Conservation (phyloP, 1,284 basidiomycete species). For the Porphyrellus sp. region DNA sequence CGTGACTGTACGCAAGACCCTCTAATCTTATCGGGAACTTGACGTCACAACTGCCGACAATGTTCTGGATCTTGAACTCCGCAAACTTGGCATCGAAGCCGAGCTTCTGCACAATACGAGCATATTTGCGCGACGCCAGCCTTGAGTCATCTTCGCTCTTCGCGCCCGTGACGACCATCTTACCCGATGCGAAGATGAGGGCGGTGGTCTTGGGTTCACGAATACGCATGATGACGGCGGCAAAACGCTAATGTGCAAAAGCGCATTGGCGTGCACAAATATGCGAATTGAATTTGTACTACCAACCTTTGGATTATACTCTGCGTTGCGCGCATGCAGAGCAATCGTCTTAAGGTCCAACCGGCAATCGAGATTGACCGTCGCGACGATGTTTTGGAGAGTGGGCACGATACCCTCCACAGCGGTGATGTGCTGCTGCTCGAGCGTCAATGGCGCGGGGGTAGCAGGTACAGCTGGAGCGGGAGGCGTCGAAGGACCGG, state of each 20-base stretch:
- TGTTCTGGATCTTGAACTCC: conserved; percentile 99
- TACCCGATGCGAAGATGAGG: conserved; percentile 98
- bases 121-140: conserved; percentile 97
- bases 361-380: conserved; percentile 96
- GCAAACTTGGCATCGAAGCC: conserved; percentile 99
- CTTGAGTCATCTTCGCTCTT: conserved; percentile 99
- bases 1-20: conserved; percentile 96
- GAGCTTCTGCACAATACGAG: conserved; percentile 98
- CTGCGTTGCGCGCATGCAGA: conserved; percentile 95
- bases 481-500: conserved; percentile 54
- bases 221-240: conserved; percentile 99
- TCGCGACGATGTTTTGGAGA: conserved; percentile 98
- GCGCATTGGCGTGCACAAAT: conserved; percentile 58
- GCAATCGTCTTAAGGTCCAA: conserved; percentile 99
- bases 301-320: conserved; percentile 99
- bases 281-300: conserved; percentile 40
- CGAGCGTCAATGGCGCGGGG: conserved; percentile 71
- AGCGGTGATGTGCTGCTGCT: conserved; percentile 88
- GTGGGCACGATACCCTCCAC: conserved; percentile 95
- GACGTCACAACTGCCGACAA: conserved; percentile 97
- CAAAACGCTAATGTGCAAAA: conserved; percentile 88
- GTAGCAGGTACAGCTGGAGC: conserved; percentile 52
- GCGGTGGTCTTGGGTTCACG: conserved; percentile 99
- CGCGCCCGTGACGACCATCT: conserved; percentile 99
- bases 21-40: conserved; percentile 99